These are phyloP conservation scores for Ajuga reptans DNA, from an alignment of 305 asterid genomes.

Conservation along the genomic window DNA sequence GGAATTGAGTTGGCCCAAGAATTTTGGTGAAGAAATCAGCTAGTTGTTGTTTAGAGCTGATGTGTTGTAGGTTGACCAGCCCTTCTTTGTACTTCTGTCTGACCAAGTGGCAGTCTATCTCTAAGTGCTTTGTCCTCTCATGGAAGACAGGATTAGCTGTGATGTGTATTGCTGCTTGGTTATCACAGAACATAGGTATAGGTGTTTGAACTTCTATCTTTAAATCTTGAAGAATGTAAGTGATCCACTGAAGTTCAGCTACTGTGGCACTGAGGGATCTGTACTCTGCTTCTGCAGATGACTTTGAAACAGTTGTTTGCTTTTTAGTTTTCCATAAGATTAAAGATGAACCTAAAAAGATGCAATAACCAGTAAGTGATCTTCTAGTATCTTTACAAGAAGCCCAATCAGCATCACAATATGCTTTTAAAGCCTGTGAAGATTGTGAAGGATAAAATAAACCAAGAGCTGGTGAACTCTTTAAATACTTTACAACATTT, in stretches of 20 bases:
- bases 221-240: neutral
- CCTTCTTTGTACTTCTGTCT: neutral
- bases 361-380: neutral
- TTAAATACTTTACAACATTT: neutral
- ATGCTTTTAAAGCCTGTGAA: fast-evolving
- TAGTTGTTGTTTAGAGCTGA: too few species aligned
- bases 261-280: neutral
- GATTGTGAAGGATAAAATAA: neutral
- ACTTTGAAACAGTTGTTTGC: neutral
- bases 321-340: neutral
- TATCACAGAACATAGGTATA: neutral
- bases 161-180: neutral
- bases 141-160: neutral
- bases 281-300: neutral
- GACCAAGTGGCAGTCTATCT: neutral
- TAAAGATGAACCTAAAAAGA: neutral
- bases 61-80: too few species aligned
- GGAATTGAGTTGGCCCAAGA: too few species aligned
- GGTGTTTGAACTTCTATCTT: neutral
- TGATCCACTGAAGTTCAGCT: neutral
- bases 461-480: neutral
- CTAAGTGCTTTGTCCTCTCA: neutral
- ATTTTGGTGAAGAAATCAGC: too few species aligned
- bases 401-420: neutral
- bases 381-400: neutral